Evolutionary conservation across 805 yeast species (phyloP), one percentile per base, ranked within the genome.

Genomic region (Kazachstania psychrophila): DNA sequence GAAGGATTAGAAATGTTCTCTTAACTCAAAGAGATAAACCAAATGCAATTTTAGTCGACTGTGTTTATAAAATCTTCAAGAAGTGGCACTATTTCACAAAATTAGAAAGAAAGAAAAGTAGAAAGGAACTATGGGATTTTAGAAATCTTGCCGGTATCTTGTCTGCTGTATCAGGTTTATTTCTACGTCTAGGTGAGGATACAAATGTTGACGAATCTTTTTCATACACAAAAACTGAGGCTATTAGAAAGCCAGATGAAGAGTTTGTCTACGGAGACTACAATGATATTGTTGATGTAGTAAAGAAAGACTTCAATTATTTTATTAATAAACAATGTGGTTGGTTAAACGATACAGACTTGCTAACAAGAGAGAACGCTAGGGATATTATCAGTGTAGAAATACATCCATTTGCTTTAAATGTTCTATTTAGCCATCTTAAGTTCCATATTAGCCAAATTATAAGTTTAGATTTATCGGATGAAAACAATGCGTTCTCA

Each of bases 81-180:
- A 51, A 52, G 30, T 57, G 62, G 61, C 37, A 48, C 17, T 43
- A 31, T 6, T 42, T 48, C 23, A 45, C 25, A 4, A 45, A 41
- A 14, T 24, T 45, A 14, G 49, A 58, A 3, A 34, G 37, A 27
- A 35, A 19, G 11, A 36, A 60, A 6, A 48, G 56, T 34, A 42
- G 60, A 47, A 47, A 69, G 48, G 60, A 73, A 54, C 40, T 58
- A 31, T 47, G 62, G 8, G 69, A 75, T 18, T 75, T 76, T 56
- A 65, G 81, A 47, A 80, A 77, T 49, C 78, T 70, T 51, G 77
- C 86, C 2, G 92, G 89, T 7, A 76, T 79, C 41, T 56, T 84
- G 41, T 84, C 86, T 2, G 73, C 86, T 0, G 62, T 79, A 0
- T 72, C 84, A 34, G 86, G 94, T 30, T 9, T 28, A 6, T 36